phyloP scores from a whole-genome alignment of 805 yeast species.

The Saturnispora sanitii region DNA sequence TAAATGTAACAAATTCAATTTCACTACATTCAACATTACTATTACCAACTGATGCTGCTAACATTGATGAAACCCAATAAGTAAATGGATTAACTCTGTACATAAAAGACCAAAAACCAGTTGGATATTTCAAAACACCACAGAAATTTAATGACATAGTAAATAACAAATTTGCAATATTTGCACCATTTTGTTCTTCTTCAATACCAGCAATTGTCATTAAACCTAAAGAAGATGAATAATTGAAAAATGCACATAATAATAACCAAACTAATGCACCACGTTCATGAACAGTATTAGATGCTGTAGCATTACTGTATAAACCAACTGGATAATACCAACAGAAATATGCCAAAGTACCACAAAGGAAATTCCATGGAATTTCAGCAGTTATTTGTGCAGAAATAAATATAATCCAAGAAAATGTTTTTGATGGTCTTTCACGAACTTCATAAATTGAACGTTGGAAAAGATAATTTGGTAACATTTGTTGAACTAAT shows the following conservation, averaged over 20 bases:
- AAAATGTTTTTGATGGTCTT: constrained; percentile 60
- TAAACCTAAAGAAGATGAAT: constrained; percentile 49
- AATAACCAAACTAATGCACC: constrained; percentile 43
- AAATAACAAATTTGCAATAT: constrained; percentile 45
- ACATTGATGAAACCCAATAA: constrained; percentile 47
- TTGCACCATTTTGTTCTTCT: constrained; percentile 54
- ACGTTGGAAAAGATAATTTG: constrained; percentile 52
- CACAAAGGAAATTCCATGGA: constrained; percentile 53
- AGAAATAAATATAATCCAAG: constrained; percentile 52
- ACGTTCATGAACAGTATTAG: constrained; percentile 37
- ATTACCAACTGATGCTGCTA: constrained; percentile 47
- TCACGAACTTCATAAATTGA: constrained; percentile 64
- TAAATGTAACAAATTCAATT: constrained; percentile 38
- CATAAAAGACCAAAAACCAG: constrained; percentile 74
- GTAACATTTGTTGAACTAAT: constrained; percentile 52
- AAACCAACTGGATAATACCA: constrained; percentile 71
- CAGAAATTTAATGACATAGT: constrained; percentile 61
- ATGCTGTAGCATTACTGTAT: constrained; percentile 46
- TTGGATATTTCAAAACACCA: constrained; percentile 60
- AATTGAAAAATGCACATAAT: constrained; percentile 40
- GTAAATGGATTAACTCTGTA: constrained; percentile 65
- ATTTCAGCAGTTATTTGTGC: constrained; percentile 58
- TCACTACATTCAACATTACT: constrained; percentile 37
- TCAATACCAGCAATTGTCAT: constrained; percentile 50
- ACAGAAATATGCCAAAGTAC: constrained; percentile 52